Evolutionary conservation across 176 grass and related monocot genomes (phyloP), one percentile per base, ranked within the genome.

Genomic region (Otatea glauca): DNA sequence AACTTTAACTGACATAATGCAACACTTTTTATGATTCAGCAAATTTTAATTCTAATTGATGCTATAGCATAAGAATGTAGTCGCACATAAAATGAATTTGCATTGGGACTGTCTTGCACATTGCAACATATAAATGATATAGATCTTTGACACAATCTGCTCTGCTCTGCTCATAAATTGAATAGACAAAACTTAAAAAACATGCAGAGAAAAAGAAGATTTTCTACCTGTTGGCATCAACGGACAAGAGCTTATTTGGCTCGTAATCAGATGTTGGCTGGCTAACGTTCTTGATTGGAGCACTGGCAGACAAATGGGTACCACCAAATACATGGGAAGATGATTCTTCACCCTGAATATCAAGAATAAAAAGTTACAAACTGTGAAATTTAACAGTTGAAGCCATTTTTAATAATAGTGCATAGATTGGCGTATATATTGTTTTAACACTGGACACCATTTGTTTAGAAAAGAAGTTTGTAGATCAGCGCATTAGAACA

Each of bases 321-420:
- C 83, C 62, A 79, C 64, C 72, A 82, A 68, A 62, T 34, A 83
- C 16, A 59, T 79, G 86, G 43, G 81, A 85, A 70, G 80, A 80
- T 70, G 69, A 79, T 77, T 90, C 85, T 65, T 90, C 68, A 78
- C 82, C 91, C 91, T 93, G 77, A 67, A 80, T 17, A 16, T 71
- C 72, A 68, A 77, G 51, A 56, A 82, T 21, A 82, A 5, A 21
- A 83, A 53, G 5, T 60, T 21, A 82, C 6, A 35, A 83, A 53
- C 7, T 60, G 83, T 53, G 16, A 79, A 41, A 60, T 68, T 81
- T 56, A 80, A 8, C 60, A 55, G 35, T 47, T 6, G 5, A 65
- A 43, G n/a, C 8, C 4, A 65, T 56, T 25, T 24, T 44, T 24
- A 34, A 34, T 63, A 71, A 76, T 56, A 64, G n/a, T 67, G 56